These are phyloP conservation scores for Actinomortierella wolfii DNA, from an alignment of 371 early-diverging fungal species.

Conservation along the genomic window DNA sequence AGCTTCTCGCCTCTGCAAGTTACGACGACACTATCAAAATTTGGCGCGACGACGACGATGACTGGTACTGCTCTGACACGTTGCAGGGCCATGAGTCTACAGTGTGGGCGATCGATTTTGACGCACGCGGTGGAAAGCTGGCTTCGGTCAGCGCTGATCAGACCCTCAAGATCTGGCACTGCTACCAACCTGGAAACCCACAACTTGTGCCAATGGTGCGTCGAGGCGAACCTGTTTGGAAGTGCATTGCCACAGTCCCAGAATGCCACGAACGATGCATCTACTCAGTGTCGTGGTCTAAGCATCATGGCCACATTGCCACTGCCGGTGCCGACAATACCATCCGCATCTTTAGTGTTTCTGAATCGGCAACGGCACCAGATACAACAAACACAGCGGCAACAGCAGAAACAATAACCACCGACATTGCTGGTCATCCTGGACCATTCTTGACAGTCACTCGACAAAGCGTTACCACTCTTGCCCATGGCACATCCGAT, in stretches of 20 bases:
- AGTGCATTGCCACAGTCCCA: slow-evolving; percentile 65
- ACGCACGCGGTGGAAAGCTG: slow-evolving; percentile 71
- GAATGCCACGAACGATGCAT: slow-evolving; percentile 82
- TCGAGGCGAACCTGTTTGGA: slow-evolving; percentile 67
- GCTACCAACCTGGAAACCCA: slow-evolving; percentile 53
- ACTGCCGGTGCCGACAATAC: slow-evolving; percentile 87
- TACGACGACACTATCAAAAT: slow-evolving; percentile 96
- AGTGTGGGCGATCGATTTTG: slow-evolving; percentile 94
- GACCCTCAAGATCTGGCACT: slow-evolving; percentile 83
- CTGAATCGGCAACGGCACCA: slow-evolving; percentile 7
- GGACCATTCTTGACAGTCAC: slow-evolving; percentile 2
- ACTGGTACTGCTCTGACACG: slow-evolving; percentile 92
- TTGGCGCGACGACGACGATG: slow-evolving; percentile 90
- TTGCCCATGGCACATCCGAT: slow-evolving; percentile 84
- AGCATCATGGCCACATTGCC: slow-evolving; percentile 68
- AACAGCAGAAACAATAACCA: neutral
- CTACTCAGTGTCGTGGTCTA: slow-evolving; percentile 93
- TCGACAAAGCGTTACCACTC: neutral
- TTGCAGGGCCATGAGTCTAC: slow-evolving; percentile 88
- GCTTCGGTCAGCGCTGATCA: slow-evolving; percentile 92
- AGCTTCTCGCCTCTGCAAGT: slow-evolving; percentile 85
- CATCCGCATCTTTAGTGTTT: slow-evolving; percentile 68
- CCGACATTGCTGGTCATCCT: slow-evolving; percentile 27
- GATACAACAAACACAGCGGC: neutral
- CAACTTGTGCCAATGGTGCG: slow-evolving; percentile 49